A percentile compares a stretch with the other conserved stretches of the same genome.
Evolutionary conservation across 2,329 filamentous ascomycete species (phyloP).

Genomic region (Trematosphaeria pertusa): DNA sequence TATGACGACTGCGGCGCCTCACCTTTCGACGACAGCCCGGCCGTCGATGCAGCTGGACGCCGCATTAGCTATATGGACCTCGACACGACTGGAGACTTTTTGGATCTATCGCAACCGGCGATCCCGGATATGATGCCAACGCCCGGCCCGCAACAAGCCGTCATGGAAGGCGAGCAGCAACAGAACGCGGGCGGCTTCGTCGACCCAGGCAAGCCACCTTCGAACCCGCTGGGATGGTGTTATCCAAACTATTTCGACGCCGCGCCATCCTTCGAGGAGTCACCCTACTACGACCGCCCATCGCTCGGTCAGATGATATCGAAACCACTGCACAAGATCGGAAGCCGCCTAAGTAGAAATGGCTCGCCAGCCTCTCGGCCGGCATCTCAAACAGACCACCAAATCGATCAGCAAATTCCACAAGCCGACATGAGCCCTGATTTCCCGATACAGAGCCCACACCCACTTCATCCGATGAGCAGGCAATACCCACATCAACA

Average conservation of each 20-base stretch:
- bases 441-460: conserved; percentile 28
- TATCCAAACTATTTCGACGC: conserved; percentile 47
- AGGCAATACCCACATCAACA: conserved; percentile 25
- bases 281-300: conserved; percentile 44
- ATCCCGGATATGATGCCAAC: conserved; percentile 35
- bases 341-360: conserved; percentile 35
- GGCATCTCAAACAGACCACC: conserved; percentile 31
- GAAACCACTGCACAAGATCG: conserved; percentile 43
- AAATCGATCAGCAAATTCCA: conserved; percentile 8
- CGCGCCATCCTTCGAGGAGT: conserved; percentile 44
- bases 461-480: conserved; percentile 23
- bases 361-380: conserved; percentile 30
- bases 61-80: conserved; percentile 49
- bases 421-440: conserved; percentile 30
- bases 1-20: conserved; percentile 35
- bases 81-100: conserved; percentile 36
- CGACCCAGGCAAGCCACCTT: conserved; percentile 34
- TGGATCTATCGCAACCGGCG: conserved; percentile 35
- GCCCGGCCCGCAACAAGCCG: conserved; percentile 25
- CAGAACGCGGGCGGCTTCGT: conserved; percentile 26
- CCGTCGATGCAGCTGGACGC: conserved; percentile 30
- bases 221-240: conserved; percentile 40
- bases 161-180: conserved; percentile 27
- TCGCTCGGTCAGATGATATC: conserved; percentile 44
- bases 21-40: conserved; percentile 33